These are phyloP conservation scores for Globisporangium nunn DNA, from an alignment of 352 stramenopile genomes.

Conservation along the genomic window DNA sequence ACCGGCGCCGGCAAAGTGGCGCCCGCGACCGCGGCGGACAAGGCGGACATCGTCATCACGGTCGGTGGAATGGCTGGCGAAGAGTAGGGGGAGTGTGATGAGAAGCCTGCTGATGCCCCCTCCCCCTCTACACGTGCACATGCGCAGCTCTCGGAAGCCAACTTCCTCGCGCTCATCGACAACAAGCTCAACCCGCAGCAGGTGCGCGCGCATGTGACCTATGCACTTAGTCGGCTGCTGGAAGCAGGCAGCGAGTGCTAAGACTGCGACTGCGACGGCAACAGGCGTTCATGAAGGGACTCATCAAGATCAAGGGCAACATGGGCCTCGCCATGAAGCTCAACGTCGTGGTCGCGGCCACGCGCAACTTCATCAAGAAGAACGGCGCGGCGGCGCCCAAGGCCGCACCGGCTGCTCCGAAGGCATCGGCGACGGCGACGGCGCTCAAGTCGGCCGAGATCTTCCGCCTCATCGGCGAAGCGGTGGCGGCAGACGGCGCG, in stretches of 20 bases:
- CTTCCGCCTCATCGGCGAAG: slow-evolving; percentile 59
- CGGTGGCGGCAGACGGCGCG: slow-evolving; percentile 44
- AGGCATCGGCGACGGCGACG: slow-evolving; percentile 11
- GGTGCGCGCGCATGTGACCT: slow-evolving; percentile 12
- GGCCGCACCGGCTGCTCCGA: slow-evolving; percentile 10
- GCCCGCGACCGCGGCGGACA: slow-evolving; percentile 32
- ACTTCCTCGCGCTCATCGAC: slow-evolving; percentile 73
- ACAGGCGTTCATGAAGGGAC: slow-evolving; percentile 90
- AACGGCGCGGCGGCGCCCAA: slow-evolving; percentile 18
- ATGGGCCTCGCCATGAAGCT: slow-evolving; percentile 94
- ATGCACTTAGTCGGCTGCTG: no score
- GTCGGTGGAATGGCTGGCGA: slow-evolving; percentile 11
- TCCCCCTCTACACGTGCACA: not conserved
- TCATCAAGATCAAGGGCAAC: slow-evolving; percentile 94
- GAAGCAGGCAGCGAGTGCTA: no score
- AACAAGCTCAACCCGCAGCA: slow-evolving; percentile 90
- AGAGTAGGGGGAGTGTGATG: not conserved
- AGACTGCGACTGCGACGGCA: no score
- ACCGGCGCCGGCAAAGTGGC: slow-evolving; percentile 62
- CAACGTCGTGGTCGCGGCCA: slow-evolving; percentile 83
- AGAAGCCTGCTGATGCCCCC: no score
- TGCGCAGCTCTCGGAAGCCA: slow-evolving; percentile 50
- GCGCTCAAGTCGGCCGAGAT: slow-evolving; percentile 59
- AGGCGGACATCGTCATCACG: slow-evolving; percentile 73
- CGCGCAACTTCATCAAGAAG: slow-evolving; percentile 74